These are phyloP conservation scores for Breviolum minutum DNA, from an alignment of 73 alveolate genomes.

Conservation along the genomic window DNA sequence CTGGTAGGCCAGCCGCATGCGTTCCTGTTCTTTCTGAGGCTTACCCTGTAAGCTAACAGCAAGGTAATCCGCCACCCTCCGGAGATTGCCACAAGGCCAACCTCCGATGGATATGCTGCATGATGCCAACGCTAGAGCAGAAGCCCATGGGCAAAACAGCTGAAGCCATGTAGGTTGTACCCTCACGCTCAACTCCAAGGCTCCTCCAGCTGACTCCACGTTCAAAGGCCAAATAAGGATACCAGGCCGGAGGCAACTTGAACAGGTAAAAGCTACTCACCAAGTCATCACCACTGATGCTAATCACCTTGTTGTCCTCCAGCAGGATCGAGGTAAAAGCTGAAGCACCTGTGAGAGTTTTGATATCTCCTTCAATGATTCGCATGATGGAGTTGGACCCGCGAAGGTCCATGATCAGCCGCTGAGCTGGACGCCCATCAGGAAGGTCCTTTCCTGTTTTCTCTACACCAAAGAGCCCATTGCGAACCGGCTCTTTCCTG, in stretches of 20 bases:
- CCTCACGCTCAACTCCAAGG: neutral
- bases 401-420: slow-evolving; percentile 62
- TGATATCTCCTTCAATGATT: neutral
- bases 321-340: neutral
- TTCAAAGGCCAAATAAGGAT: neutral
- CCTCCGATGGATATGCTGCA: slow-evolving; percentile 48
- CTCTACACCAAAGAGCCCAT: slow-evolving; percentile 14
- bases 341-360: neutral
- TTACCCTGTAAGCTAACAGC: neutral
- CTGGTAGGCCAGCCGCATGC: neutral
- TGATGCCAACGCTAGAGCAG: neutral
- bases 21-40: neutral
- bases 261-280: neutral
- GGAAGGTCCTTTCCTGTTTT: neutral
- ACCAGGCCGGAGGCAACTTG: neutral
- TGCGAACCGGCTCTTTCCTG: neutral
- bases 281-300: neutral
- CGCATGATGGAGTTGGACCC: neutral
- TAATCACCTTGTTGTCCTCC: neutral
- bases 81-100: neutral
- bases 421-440: neutral
- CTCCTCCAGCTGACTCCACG: neutral
- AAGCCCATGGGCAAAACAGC: slow-evolving; percentile 55
- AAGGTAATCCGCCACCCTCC: neutral
- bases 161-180: neutral